Conservation (phyloP, 768 basidiomycete genomes). For the Pisolithus microcarpus region DNA sequence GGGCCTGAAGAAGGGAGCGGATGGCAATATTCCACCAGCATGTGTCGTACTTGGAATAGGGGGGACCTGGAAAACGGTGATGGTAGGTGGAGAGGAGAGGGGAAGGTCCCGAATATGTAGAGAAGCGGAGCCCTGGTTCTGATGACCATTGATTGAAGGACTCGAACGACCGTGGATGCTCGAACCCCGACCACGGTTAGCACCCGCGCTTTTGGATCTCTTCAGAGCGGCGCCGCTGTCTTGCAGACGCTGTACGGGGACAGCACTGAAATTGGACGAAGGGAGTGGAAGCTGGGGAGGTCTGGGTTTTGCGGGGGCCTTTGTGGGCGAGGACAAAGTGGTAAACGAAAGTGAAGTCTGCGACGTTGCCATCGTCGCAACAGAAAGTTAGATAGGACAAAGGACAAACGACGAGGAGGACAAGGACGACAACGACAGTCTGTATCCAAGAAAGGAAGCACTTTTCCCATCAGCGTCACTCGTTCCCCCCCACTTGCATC, state of each 20-base stretch:
- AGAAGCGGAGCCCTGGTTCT: conserved; percentile 11
- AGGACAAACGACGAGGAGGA: not conserved
- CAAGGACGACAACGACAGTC: not conserved
- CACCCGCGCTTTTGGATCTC: conserved; percentile 8
- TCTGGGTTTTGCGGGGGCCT: conserved; percentile 2
- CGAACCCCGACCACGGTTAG: not conserved
- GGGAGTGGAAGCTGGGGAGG: conserved; percentile 11
- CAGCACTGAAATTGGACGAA: conserved; percentile 11
- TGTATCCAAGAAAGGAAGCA: too few relatives aligned
- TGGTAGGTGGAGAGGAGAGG: conserved; percentile 21
- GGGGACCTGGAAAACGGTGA: conserved; percentile 20
- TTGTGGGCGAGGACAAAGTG: conserved; percentile 1
- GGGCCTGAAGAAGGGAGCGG: conserved; percentile 73
- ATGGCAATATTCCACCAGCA: conserved; percentile 69
- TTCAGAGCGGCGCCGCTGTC: conserved; percentile 1
- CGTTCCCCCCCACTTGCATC: too few relatives aligned
- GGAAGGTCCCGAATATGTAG: conserved; percentile 14
- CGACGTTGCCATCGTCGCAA: conserved; percentile 5
- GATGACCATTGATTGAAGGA: conserved; percentile 5
- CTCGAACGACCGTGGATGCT: conserved; percentile 6
- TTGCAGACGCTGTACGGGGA: conserved; percentile 10
- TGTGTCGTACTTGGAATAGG: conserved; percentile 40
- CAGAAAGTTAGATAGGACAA: not conserved
- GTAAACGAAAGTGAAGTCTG: conserved; percentile 10
- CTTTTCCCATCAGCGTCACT: too few relatives aligned